A percentile compares a stretch with the other conserved stretches of the same genome.
These are phyloP conservation scores for Fomitopsis serialis DNA, from an alignment of 768 basidiomycete genomes.

Conservation along the genomic window DNA sequence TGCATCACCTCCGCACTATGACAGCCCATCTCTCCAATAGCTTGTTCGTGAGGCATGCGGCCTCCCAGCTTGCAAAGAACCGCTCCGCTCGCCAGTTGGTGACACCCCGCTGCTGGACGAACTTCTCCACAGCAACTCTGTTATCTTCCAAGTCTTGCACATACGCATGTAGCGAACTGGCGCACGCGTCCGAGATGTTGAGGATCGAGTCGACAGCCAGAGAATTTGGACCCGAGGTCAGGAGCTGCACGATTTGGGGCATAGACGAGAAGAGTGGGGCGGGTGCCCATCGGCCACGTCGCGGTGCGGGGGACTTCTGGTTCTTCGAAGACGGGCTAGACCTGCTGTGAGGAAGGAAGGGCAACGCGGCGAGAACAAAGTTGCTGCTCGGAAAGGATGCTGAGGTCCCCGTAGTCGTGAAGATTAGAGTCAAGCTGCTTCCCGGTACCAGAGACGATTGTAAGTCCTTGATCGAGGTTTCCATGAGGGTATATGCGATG, in stretches of 20 bases:
- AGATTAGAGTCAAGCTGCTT: constrained; percentile 8
- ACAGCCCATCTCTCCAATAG: constrained; percentile 19
- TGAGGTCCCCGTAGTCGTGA: constrained; percentile 14
- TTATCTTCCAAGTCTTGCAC: constrained; percentile 14
- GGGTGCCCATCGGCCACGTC: not conserved
- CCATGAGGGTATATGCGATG: constrained; percentile 7
- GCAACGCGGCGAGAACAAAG: constrained; percentile 14
- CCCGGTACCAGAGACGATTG: constrained; percentile 11
- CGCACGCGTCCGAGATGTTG: constrained; percentile 20
- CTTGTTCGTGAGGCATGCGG: constrained; percentile 12
- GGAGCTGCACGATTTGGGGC: constrained; percentile 8
- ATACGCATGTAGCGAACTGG: constrained; percentile 10
- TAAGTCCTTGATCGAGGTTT: constrained; percentile 9
- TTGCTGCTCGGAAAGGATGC: constrained; percentile 1
- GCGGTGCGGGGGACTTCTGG: not conserved
- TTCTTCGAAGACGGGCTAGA: constrained; percentile 1
- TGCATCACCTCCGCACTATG: constrained; percentile 13
- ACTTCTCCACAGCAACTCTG: constrained; percentile 6
- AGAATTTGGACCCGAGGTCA: constrained; percentile 15
- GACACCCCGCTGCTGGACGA: constrained; percentile 15
- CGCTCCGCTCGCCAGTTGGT: constrained; percentile 20
- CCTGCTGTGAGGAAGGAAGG: constrained; percentile 18
- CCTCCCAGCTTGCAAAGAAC: constrained; percentile 19
- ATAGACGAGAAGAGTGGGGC: constrained; percentile 16
- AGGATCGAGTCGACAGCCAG: constrained; percentile 15